Base-by-base conservation (phyloP, 495 filamentous ascomycete species). In the Penicillium bialowiezense region DNA sequence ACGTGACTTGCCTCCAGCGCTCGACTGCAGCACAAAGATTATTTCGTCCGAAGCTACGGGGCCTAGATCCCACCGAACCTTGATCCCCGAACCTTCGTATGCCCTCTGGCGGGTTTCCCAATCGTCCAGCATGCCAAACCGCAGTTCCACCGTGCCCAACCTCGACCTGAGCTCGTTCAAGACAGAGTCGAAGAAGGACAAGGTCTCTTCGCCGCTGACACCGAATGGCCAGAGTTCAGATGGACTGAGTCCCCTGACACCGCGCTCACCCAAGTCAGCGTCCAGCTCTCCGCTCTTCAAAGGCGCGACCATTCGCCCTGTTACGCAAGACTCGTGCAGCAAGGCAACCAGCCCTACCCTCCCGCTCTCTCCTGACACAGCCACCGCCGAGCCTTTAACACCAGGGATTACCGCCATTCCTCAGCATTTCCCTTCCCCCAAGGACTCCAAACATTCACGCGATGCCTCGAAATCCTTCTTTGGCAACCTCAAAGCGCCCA, bases 391-490 rank as follows among this genome's bases (percentile, higher is more conserved):
- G 45, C 55, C 68, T 34, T 51, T 60, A 19, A 77, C 76, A 14
- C 77, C 77, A 18, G 73, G 70, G 6, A 53, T 79, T 41, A 81
- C 80, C 12, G 72, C 80, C 15, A 75, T 81, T 41, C 78, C 79
- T 28, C 71, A 74, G 55, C 69, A 76, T 48, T 77, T 79, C 29
- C 69, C 78, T 7, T 80, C 75, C 7, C 73, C 76, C 3, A 75
- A 66, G 44, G 65, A 70, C 9, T 66, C 69, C 2, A 79, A 73
- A 53, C 79, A 78, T 47, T 56, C 63, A n/a, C 71, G 78, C 46
- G 79, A 82, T 46, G 62, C 70, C 5, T 81, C 79, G 7, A 76
- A 69, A 44, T 77, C 77, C 2, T 79, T 83, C 36, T 84, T 84
- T 49, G 69, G 77, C 18, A 82, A 72, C 41, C 63, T 81, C 46